Conservation (phyloP, 768 basidiomycete genomes). For the Lentinula sp. region DNA sequence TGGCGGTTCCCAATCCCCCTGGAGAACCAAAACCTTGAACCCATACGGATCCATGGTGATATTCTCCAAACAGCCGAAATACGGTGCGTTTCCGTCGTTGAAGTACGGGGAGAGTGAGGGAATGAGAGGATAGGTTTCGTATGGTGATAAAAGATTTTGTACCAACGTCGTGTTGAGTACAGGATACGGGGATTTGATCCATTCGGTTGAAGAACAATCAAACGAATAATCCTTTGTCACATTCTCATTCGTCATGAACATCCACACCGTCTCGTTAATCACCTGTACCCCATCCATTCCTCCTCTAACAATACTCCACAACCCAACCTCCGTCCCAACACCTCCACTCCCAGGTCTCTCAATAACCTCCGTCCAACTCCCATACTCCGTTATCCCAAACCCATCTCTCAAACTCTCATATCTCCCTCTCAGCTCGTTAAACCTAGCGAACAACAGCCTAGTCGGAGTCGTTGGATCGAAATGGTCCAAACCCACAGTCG, state of each 20-base stretch:
- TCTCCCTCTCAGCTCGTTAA: conserved; percentile 58
- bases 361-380: conserved; percentile 80
- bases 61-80: conserved; percentile 63
- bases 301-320: conserved; percentile 76
- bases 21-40: conserved; percentile 78
- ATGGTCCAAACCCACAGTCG: conserved; percentile 92
- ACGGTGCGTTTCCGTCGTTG: conserved; percentile 53
- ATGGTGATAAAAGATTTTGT: conserved; percentile 77
- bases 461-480: conserved; percentile 86
- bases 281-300: conserved; percentile 50
- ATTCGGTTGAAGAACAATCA: conserved; percentile 48
- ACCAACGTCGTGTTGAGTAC: conserved; percentile 31
- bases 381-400: conserved; percentile 73
- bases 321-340: conserved; percentile 79
- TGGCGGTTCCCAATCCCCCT: conserved; percentile 58
- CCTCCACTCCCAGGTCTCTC: conserved; percentile 80
- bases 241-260: conserved; percentile 87
- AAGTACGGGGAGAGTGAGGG: conserved; percentile 63
- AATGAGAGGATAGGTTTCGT: conserved; percentile 66
- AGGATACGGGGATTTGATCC: conserved; percentile 78
- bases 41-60: conserved; percentile 69
- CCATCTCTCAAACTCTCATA: conserved; percentile 83
- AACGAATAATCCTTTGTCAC: conserved; percentile 54
- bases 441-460: conserved; percentile 68
- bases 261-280: conserved; percentile 63